Conservation (phyloP, 495 filamentous ascomycete species). For the Xanthoparmelia taractica region DNA sequence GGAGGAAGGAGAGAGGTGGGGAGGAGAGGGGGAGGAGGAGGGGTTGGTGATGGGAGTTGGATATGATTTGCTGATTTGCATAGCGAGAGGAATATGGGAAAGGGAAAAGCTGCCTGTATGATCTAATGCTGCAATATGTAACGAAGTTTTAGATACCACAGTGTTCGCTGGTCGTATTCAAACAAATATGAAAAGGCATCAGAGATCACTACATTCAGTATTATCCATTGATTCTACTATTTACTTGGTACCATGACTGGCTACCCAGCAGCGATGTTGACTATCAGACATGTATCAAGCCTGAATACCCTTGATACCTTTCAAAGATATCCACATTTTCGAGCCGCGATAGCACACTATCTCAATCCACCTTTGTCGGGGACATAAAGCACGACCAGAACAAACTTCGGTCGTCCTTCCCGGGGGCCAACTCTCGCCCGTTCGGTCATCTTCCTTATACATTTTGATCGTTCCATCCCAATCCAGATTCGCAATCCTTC, state of each 20-base stretch:
- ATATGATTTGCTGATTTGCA: neutral
- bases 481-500: neutral
- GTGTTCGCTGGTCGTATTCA: neutral
- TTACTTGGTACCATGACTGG: neutral
- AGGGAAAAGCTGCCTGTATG: neutral
- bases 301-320: neutral
- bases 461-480: neutral
- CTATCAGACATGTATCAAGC: neutral
- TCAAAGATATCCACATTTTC: neutral
- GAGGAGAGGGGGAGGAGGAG: slow-evolving; percentile 63
- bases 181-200: no score
- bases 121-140: neutral
- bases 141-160: neutral
- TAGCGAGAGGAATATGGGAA: neutral
- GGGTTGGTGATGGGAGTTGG: slow-evolving; percentile 43
- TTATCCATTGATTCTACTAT: slow-evolving; percentile 1
- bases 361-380: neutral
- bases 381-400: neutral
- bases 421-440: neutral
- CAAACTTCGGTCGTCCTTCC: neutral
- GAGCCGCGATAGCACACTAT: neutral
- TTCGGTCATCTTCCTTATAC: neutral
- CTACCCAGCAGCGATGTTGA: slow-evolving; percentile 1
- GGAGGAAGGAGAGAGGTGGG: slow-evolving; percentile 65
- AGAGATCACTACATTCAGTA: neutral